phyloP scores from a whole-genome alignment of 352 stramenopile species.

The Paralagenidium karlingii region DNA sequence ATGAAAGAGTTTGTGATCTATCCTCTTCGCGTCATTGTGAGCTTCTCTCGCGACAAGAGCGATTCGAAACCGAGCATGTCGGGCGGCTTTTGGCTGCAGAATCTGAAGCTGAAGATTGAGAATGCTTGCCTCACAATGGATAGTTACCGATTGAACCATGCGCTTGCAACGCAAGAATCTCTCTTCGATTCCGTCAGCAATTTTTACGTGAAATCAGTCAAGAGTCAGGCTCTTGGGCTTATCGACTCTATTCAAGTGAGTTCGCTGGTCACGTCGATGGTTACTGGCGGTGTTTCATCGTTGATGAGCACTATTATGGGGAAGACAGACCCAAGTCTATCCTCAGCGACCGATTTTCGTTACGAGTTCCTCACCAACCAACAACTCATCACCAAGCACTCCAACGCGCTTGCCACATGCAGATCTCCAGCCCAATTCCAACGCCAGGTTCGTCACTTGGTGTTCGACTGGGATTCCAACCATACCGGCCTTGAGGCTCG shows the following conservation, averaged over 20 bases:
- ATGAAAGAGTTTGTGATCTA: slow-evolving; percentile 54
- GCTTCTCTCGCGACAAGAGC: slow-evolving; percentile 60
- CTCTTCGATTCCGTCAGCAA: slow-evolving; percentile 39
- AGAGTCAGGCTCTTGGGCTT: slow-evolving; percentile 65
- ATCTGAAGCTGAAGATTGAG: slow-evolving; percentile 80
- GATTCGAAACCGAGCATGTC: slow-evolving; percentile 16
- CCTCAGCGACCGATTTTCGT: slow-evolving; percentile 28
- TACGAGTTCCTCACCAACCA: slow-evolving; percentile 66
- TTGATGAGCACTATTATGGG: slow-evolving; percentile 69
- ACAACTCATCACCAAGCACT: slow-evolving; percentile 66
- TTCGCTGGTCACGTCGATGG: slow-evolving; percentile 71
- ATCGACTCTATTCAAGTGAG: slow-evolving; percentile 81
- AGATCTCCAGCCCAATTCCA: slow-evolving; percentile 37
- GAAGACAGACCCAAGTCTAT: slow-evolving; percentile 53
- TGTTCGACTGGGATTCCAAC: slow-evolving; percentile 80
- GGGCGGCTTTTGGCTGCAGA: slow-evolving; percentile 64
- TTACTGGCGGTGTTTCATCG: slow-evolving; percentile 60
- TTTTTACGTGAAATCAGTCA: slow-evolving; percentile 76
- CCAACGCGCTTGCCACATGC: slow-evolving; percentile 25
- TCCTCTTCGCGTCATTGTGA: slow-evolving; percentile 60
- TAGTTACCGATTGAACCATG: slow-evolving; percentile 46
- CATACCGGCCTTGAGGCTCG: slow-evolving; percentile 68
- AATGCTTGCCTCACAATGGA: slow-evolving; percentile 70
- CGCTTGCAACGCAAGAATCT: slow-evolving; percentile 61
- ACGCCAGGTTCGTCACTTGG: slow-evolving; percentile 51